Conservation (phyloP, 1,284 basidiomycete species). For the Ganoderma boninense region DNA sequence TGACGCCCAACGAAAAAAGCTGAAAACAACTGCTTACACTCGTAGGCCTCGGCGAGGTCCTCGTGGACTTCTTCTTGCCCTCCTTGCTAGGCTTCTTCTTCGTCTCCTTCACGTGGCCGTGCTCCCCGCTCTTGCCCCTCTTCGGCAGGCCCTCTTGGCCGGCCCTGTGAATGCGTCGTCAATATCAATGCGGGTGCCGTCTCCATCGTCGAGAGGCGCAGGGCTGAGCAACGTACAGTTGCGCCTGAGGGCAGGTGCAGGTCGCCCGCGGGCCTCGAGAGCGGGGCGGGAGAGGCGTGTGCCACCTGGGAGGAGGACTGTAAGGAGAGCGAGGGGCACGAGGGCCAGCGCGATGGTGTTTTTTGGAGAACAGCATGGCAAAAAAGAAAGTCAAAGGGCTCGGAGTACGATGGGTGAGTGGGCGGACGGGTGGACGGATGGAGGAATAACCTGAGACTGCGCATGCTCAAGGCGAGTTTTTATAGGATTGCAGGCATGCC, state of each 20-base stretch:
- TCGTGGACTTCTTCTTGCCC: background rate
- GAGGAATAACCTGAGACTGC: too few species aligned
- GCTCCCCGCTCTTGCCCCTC: background rate
- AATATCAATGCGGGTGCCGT: too few species aligned
- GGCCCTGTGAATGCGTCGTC: too few species aligned
- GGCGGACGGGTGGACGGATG: too few species aligned
- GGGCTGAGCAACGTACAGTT: conserved; percentile 5
- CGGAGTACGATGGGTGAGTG: too few species aligned
- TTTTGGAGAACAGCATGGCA: background rate
- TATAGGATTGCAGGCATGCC: too few species aligned
- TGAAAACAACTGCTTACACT: too few species aligned
- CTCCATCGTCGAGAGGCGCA: too few species aligned
- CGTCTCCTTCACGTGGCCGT: background rate
- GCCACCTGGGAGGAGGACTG: background rate
- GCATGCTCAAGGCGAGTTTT: too few species aligned
- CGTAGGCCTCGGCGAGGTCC: too few species aligned
- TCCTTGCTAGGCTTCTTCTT: background rate
- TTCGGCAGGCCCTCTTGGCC: background rate
- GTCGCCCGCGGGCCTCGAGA: conserved; percentile 29
- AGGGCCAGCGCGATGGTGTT: background rate
- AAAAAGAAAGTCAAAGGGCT: background rate
- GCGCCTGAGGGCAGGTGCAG: conserved; percentile 32
- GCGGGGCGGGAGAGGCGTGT: background rate
- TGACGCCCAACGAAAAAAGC: too few species aligned
- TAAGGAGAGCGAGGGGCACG: background rate